Conservation (phyloP, 345 rosid species). For the Hibiscus tridactylites region DNA sequence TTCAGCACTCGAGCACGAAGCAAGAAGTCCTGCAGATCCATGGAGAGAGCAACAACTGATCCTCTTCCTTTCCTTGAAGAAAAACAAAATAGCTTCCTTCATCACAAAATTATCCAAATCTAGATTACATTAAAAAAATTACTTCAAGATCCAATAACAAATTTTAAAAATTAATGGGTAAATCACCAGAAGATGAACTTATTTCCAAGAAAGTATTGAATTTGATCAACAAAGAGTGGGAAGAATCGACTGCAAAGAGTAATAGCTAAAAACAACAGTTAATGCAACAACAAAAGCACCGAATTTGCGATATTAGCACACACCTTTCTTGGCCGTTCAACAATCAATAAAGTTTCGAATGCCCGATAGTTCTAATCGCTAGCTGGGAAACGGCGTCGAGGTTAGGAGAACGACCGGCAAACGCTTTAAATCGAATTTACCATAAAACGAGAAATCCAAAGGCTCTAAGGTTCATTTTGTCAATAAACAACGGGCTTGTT, state of each 20-base stretch:
- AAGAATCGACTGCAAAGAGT: background rate
- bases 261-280: background rate
- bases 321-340: background rate
- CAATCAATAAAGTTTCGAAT: background rate
- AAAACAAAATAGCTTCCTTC: background rate
- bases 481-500: too few species aligned
- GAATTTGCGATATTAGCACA: background rate
- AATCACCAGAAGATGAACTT: too few species aligned
- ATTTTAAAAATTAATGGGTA: background rate
- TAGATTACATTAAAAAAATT: background rate
- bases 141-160: too few species aligned
- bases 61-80: background rate
- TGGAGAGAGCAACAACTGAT: conserved; percentile 35
- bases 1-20: conserved; percentile 77
- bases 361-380: background rate
- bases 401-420: background rate
- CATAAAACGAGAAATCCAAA: too few species aligned
- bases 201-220: too few species aligned
- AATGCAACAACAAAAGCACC: background rate
- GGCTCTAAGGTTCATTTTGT: too few species aligned
- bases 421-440: too few species aligned
- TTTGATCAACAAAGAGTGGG: background rate
- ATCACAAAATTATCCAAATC: background rate
- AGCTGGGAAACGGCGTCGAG: background rate
- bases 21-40: conserved; percentile 70